A percentile compares a stretch with the other conserved stretches of the same genome.
Evolutionary conservation across 129 eudicot species (phyloP).

Genomic region (Helianthus tuberosus): DNA sequence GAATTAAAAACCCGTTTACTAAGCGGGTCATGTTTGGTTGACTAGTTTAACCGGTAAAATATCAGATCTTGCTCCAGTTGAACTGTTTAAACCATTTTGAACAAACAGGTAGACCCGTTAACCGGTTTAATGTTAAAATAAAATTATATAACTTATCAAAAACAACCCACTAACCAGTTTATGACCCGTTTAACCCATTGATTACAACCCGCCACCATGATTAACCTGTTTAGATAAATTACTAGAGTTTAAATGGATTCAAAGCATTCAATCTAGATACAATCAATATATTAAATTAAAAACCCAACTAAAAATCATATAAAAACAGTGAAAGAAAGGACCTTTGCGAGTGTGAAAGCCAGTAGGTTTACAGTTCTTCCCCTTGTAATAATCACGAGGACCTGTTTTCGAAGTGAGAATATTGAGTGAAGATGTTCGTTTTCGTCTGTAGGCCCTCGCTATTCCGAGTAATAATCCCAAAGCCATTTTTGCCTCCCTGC

Average conservation of each 20-base stretch:
- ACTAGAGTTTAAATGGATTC: background rate
- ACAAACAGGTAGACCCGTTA: background rate
- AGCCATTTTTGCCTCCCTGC: slow-evolving; percentile 42
- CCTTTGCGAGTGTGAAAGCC: slow-evolving; percentile 99
- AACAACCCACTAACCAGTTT: background rate
- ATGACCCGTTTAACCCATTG: background rate
- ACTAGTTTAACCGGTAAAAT: too few relatives aligned
- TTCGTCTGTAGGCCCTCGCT: slow-evolving; percentile 70
- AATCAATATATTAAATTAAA: background rate
- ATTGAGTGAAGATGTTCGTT: slow-evolving; percentile 83
- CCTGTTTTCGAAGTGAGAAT: slow-evolving; percentile 77
- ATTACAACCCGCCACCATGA: background rate
- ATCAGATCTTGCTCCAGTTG: too few relatives aligned
- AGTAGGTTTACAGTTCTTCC: slow-evolving; percentile 91
- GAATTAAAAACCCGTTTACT: background rate
- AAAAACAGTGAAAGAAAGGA: slow-evolving; percentile 1
- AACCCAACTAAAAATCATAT: background rate
- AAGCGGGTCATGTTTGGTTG: background rate
- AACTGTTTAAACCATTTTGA: too few relatives aligned
- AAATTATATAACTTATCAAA: too few relatives aligned
- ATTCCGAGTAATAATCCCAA: slow-evolving; percentile 77
- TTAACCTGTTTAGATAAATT: background rate
- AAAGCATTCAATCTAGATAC: background rate
- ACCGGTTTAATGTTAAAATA: background rate
- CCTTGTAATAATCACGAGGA: slow-evolving; percentile 82